Percentiles rank a stretch among this genome's conserved stretches.
Evolutionary conservation across 2,329 filamentous ascomycete species (phyloP).

Genomic region (Arthrinium phaeospermum): DNA sequence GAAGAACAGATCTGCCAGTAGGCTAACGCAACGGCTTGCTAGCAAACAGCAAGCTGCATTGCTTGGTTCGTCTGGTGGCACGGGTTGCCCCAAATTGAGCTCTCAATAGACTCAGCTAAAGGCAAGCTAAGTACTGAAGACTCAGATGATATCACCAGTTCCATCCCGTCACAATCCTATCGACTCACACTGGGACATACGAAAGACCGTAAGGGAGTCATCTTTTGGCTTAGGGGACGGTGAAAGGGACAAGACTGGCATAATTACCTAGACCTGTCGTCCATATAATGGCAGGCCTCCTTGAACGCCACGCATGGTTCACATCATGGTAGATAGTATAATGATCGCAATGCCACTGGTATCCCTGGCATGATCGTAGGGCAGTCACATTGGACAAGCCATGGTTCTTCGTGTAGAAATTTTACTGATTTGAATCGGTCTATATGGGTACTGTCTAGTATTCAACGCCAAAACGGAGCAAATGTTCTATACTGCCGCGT

Average conservation of each 20-base stretch:
- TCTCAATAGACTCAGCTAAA: not conserved
- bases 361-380: too few relatives aligned
- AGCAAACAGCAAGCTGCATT: not conserved
- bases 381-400: not conserved
- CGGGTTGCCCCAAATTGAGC: not conserved
- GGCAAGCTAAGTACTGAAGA: not conserved
- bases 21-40: not conserved
- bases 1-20: not conserved
- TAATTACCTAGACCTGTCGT: too few relatives aligned
- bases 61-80: too few relatives aligned
- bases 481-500: not conserved
- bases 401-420: not conserved
- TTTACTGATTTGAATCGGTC: slow-evolving; percentile 14
- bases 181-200: not conserved
- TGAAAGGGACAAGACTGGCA: too few relatives aligned
- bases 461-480: slow-evolving; percentile 27
- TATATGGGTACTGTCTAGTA: slow-evolving; percentile 27
- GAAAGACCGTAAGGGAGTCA: too few relatives aligned
- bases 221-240: too few relatives aligned
- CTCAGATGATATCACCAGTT: not conserved
- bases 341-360: too few relatives aligned
- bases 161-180: not conserved
- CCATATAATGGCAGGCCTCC: too few relatives aligned
- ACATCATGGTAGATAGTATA: too few relatives aligned
- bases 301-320: too few relatives aligned